These are phyloP conservation scores for Aspergillus egyptiacus DNA, from an alignment of 495 filamentous ascomycete species.

Conservation along the genomic window DNA sequence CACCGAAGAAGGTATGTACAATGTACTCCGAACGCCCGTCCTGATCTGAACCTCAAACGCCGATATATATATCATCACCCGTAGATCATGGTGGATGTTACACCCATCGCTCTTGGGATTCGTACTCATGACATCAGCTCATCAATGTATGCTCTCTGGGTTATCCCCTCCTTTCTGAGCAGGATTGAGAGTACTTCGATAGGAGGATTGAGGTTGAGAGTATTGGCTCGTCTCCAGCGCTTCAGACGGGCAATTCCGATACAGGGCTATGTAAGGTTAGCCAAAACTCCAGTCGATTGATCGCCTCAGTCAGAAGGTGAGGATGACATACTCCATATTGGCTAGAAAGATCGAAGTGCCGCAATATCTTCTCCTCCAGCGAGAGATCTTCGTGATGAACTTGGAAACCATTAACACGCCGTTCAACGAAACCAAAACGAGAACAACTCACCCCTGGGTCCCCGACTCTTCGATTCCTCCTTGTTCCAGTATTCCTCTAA, in stretches of 20 bases:
- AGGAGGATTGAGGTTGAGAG: constrained; percentile 74
- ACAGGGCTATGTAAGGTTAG: constrained; percentile 59
- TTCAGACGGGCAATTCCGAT: constrained; percentile 76
- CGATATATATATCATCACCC: constrained; percentile 1
- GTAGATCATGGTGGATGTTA: constrained; percentile 1
- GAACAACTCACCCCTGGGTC: constrained; percentile 40
- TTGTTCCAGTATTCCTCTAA: constrained; percentile 66
- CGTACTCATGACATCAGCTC: constrained; percentile 54
- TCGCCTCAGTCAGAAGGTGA: background rate
- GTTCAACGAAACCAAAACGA: background rate
- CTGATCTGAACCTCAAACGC: constrained; percentile 1
- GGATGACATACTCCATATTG: constrained; percentile 75
- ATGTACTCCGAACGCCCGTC: constrained; percentile 7
- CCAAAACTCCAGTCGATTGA: background rate
- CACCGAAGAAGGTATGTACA: constrained; percentile 16
- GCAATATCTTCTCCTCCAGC: constrained; percentile 73
- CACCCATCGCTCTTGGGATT: background rate
- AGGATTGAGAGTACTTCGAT: constrained; percentile 87
- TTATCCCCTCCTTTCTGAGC: constrained; percentile 55
- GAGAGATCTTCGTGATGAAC: constrained; percentile 70
- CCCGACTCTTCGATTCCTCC: constrained; percentile 55
- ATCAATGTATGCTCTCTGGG: constrained; percentile 71
- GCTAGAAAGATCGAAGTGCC: constrained; percentile 81
- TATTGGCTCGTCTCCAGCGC: constrained; percentile 82
- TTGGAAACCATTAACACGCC: constrained; percentile 13